Base-by-base conservation (phyloP, 1,284 basidiomycete species). In the Ganoderma multipileum region DNA sequence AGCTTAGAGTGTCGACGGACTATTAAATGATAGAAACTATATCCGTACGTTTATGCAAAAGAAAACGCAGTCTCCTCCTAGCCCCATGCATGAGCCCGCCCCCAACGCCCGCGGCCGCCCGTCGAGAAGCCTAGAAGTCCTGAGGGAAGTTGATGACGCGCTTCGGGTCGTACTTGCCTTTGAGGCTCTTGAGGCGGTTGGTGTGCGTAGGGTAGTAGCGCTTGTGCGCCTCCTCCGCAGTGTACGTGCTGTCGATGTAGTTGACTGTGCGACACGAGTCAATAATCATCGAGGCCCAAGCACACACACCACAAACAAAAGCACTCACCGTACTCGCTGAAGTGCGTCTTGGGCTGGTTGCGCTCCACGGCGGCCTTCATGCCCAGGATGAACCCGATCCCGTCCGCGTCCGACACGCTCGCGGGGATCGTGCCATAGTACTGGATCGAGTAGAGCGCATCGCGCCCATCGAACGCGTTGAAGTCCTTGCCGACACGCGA, bases 161-260 rank as follows among this genome's bases (percentile, higher is more conserved):
- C 39, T 47, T 60, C 33, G 67, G 67, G 54, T 68, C 67, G 63
- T 68, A 68, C 60, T 65, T 58, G 52, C 65, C 16, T 63, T 68
- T 68, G 52, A 68, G 59, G 2, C 20, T 3, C 41, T 54, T 62
- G 59, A 68, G 67, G 6, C 42, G 33, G 14, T 50, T 36, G 3
- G 67, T 68, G 54, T 68, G 67, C 8, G 67, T 62, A 5, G 63
- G 67, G 52, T 68, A 68, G 26, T 68, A 68, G n/a, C 64, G 60
- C 63, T 63, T 38, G 54, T 68, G 67, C 36, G 67, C 59, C 33
- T 58, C 30, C 16, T 33, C 63, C 23, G 67, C 67, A 5, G 50
- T 41, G 63, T 68, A 68, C 39, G 67, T 68, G 63, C 67, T 68
- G 63, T 68, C 67, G 60, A 68, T 58, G 54, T 68, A 68, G 52